phyloP scores from a whole-genome alignment of 441 rosid genomes.

The Jatropha podagrica region DNA sequence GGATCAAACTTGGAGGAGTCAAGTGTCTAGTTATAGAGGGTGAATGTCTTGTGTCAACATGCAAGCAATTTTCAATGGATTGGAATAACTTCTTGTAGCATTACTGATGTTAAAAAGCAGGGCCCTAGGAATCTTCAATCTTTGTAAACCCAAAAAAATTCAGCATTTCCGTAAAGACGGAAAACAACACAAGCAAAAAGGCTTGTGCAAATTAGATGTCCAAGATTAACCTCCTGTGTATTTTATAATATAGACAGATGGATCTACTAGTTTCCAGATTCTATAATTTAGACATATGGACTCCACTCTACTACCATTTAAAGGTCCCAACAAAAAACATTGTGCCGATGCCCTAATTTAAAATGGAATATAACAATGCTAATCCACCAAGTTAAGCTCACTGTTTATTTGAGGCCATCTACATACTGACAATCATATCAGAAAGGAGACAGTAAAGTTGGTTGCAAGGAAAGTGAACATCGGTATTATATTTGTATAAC shows the following conservation, averaged over 20 bases:
- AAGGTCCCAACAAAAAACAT: constrained; percentile 1
- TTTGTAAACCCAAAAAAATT: not conserved
- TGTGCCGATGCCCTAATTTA: not conserved
- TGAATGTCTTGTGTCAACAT: not conserved
- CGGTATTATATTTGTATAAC: not conserved
- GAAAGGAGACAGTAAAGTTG: not conserved
- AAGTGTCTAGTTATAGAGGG: not conserved
- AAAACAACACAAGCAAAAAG: not conserved
- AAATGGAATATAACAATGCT: not conserved
- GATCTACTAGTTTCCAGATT: not conserved
- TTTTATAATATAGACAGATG: not conserved
- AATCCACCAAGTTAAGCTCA: not conserved
- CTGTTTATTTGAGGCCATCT: not conserved
- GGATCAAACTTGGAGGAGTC: constrained; percentile 15
- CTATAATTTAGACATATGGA: not conserved
- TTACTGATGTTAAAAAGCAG: not conserved
- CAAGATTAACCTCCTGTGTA: not conserved
- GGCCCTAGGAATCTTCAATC: not conserved
- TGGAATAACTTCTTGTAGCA: not conserved
- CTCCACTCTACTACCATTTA: not conserved
- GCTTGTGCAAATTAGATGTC: not conserved
- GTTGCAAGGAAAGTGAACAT: not conserved
- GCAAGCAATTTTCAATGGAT: not conserved
- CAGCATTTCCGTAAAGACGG: not conserved
- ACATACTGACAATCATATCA: not conserved